Evolutionary conservation across 2,329 filamentous ascomycete genomes (phyloP), one percentile per base, ranked within the genome.

Genomic region (Stachybotrys echinatus): DNA sequence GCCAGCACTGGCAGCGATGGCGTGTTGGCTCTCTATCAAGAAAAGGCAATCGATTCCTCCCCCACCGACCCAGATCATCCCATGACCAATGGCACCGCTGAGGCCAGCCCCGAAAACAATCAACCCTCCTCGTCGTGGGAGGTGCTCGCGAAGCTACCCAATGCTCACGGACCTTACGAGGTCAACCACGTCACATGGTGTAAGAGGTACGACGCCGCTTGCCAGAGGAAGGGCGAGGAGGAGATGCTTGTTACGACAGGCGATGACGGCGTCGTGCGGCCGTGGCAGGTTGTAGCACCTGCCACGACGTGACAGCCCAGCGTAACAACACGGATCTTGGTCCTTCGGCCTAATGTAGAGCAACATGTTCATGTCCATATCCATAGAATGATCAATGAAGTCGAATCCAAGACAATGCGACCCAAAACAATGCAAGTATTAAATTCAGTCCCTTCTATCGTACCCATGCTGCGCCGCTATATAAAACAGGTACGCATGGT

Each of bases 161-260:
- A 85, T 31, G 89, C 86, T 2, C 94, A 99, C 65, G 92, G 90
- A 1, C 89, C 95, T 3, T 96, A 92, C 63, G 94, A 99, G 70
- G 79, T 97, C 55, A 99, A 99, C 62, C 91, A 96, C 67, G 80
- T 94, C 45, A 84, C 82, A 2, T 99, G 94, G 94, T 91, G 90
- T 56, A 81, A 79, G 58, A 78, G 92, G 50, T 87, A 83, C 50
- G 91, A 96, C 65, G 75, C 76, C 46, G 85, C 73, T 1, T 69
- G 70, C 2, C 77, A 77, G 63, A 75, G 70, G 54, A 76, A 68
- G 48, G 75, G 76, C 4, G 66, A 74, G 21, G 89, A 96, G 60
- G 92, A 97, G 70, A 87, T 96, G 65, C 74, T 99, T 44, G 74
- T 97, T 19, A 94, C 88, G 17, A 96, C 92, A 1, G 94, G 92